These are phyloP conservation scores for Arthrobotrys conoides DNA, from an alignment of 2,329 filamentous ascomycete genomes.

Conservation along the genomic window DNA sequence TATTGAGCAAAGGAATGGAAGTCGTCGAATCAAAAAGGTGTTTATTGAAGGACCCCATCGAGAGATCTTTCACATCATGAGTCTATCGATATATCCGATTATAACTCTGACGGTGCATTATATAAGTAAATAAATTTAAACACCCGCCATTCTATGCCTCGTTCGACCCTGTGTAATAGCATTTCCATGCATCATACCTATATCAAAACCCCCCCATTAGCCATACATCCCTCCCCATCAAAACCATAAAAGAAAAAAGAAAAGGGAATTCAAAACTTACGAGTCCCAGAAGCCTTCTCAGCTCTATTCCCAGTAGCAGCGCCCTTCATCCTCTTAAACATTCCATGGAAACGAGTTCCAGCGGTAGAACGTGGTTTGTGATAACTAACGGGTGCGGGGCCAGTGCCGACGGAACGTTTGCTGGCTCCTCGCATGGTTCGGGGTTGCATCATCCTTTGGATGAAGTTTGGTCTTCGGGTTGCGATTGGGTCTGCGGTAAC, in stretches of 20 bases:
- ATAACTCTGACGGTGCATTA: no score
- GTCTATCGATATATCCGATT: background rate
- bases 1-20: background rate
- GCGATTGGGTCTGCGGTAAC: constrained; percentile 52
- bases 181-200: constrained; percentile 60
- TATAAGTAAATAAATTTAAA: constrained; percentile 17
- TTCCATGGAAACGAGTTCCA: constrained; percentile 54
- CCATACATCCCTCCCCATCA: no score
- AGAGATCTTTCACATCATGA: constrained; percentile 14
- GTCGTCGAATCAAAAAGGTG: background rate
- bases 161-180: constrained; percentile 48
- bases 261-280: constrained; percentile 37
- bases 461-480: constrained; percentile 51
- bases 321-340: constrained; percentile 58
- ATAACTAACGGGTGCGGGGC: constrained; percentile 56
- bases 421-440: constrained; percentile 49
- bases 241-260: background rate
- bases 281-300: constrained; percentile 50
- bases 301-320: constrained; percentile 48
- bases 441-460: constrained; percentile 52
- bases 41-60: constrained; percentile 16
- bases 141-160: constrained; percentile 44
- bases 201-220: background rate
- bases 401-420: constrained; percentile 52
- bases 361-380: constrained; percentile 54